These are phyloP conservation scores for Metschnikowia drakensbergensis DNA, from an alignment of 805 yeast genomes.

Conservation along the genomic window DNA sequence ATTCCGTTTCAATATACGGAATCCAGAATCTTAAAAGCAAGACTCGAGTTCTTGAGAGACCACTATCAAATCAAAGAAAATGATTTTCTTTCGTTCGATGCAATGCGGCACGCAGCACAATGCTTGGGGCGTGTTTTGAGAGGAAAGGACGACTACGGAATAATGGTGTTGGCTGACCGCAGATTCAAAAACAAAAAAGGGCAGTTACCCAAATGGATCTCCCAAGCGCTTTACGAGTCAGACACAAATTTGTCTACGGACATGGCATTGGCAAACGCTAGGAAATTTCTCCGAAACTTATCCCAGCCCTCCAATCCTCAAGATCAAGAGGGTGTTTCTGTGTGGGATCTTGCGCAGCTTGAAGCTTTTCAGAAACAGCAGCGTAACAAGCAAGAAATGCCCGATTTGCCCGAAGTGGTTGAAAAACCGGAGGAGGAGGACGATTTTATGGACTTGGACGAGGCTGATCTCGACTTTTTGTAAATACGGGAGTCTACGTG, in stretches of 20 bases:
- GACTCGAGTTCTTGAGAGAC: slow-evolving; percentile 89
- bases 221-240: slow-evolving; percentile 87
- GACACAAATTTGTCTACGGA: slow-evolving; percentile 92
- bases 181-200: slow-evolving; percentile 81
- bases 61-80: slow-evolving; percentile 90
- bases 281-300: slow-evolving; percentile 83
- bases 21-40: slow-evolving; percentile 90
- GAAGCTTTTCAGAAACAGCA: slow-evolving; percentile 55
- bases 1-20: slow-evolving; percentile 99
- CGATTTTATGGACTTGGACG: slow-evolving; percentile 45
- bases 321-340: slow-evolving; percentile 92
- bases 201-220: slow-evolving; percentile 96
- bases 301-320: slow-evolving; percentile 90
- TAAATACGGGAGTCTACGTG: slow-evolving; percentile 6
- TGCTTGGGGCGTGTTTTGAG: slow-evolving; percentile 95
- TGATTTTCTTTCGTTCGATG: slow-evolving; percentile 95
- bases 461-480: slow-evolving; percentile 40
- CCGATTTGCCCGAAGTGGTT: slow-evolving; percentile 4
- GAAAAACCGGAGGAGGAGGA: slow-evolving; percentile 24
- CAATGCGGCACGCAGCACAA: slow-evolving; percentile 99
- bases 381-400: slow-evolving; percentile 22
- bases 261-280: slow-evolving; percentile 94
- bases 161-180: slow-evolving; percentile 96
- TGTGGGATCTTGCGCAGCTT: slow-evolving; percentile 79
- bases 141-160: slow-evolving; percentile 98